Conservation (phyloP, 208 protist genomes). For the Trypanosoma conorhini region DNA sequence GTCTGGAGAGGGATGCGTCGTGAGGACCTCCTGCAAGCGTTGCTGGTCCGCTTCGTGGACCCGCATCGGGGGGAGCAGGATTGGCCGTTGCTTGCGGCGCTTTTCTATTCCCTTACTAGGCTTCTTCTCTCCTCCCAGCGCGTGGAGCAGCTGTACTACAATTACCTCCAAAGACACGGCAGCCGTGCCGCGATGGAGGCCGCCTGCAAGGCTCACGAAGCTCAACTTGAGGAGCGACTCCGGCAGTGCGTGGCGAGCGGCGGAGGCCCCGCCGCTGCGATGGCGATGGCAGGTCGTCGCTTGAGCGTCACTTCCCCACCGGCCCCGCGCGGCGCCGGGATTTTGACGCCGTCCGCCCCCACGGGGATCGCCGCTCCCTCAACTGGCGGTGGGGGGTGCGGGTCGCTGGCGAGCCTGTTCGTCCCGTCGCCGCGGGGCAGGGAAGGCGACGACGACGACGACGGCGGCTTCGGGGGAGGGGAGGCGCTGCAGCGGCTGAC, state of each 20-base stretch:
- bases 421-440: background rate
- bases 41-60: constrained; percentile 27
- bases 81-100: constrained; percentile 27
- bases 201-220: constrained; percentile 21
- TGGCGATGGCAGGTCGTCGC: background rate
- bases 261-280: background rate
- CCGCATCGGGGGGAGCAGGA: constrained; percentile 27
- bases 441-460: background rate
- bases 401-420: constrained; percentile 5
- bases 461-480: background rate
- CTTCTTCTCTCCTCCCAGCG: constrained; percentile 26
- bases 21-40: constrained; percentile 9
- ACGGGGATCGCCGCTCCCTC: background rate
- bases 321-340: constrained; percentile 4
- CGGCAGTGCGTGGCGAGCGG: background rate
- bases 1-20: constrained; percentile 1
- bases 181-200: constrained; percentile 27
- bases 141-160: constrained; percentile 33
- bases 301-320: background rate
- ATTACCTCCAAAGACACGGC: constrained; percentile 20
- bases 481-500: constrained; percentile 23
- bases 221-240: constrained; percentile 8
- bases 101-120: constrained; percentile 35
- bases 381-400: background rate
- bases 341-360: background rate